Base-by-base conservation (phyloP, 306 rosid genomes). In the Pyrus bretschneideri region DNA sequence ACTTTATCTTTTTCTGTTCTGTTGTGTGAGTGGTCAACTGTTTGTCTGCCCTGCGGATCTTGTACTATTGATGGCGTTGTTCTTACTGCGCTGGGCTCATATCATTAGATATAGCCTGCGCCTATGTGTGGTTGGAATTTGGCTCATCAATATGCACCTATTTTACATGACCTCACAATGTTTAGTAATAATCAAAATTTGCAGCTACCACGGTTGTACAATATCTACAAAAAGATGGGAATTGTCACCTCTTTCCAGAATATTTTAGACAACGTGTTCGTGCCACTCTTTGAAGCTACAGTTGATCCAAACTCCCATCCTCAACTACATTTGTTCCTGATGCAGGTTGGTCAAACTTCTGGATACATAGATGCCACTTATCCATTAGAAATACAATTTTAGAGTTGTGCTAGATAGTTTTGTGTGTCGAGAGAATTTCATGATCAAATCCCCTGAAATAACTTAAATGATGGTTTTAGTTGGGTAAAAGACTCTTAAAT, bases 291-390 rank as follows among this genome's bases (percentile, higher is more conserved):
- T 72, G 97, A 92, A 83, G 92, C 80, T 81, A 90, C 97, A 3
- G 80, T 92, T 23, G 87, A 90, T 86, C 97, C 97, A 74, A 86
- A 86, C 66, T 90, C 97, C 62, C 97, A 92, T 78, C 96, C 93
- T 74, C 97, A 90, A n/a, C 81, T 92, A 79, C 97, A 92, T 81
- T 60, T 90, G 84, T 92, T 92, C 85, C 82, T 90, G 88, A 88
- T 38, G 85, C 92, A 88, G 96, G 97, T 92, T 63, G 5, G 18
- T 35, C 63, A 66, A 19, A 61, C 38, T 40, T 59, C 25, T 11
- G 25, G 38, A 74, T 21, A 35, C 21, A 19, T 54, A 74, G 78
- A 25, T 68, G 71, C 30, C 71, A 44, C 72, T 30, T 22, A 49
- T 23, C 40, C 62, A 62, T 40, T 61, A 45, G 66, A 14, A 10